Evolutionary conservation across 1,284 basidiomycete genomes (phyloP).

Genomic region (Sporisorium scitamineum): DNA sequence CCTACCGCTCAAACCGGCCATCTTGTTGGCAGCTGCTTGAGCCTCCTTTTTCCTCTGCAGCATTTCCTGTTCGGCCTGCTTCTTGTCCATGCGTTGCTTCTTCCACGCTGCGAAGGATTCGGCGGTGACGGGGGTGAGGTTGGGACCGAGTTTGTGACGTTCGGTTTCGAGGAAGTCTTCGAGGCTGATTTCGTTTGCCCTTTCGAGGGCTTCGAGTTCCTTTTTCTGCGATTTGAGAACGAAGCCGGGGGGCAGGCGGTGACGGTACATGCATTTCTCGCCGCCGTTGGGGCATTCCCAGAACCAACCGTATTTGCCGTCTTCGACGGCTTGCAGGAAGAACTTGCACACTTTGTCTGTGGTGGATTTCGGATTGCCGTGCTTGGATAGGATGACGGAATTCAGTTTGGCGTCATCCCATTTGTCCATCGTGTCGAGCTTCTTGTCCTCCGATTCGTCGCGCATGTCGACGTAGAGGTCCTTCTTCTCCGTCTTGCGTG

Average conservation of each 20-base stretch:
- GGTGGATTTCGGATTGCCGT: conserved; percentile 88
- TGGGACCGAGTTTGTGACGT: conserved; percentile 76
- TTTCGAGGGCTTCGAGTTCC: conserved; percentile 77
- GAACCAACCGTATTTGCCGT: conserved; percentile 91
- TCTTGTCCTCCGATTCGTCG: conserved; percentile 74
- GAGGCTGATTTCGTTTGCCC: conserved; percentile 83
- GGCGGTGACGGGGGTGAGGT: conserved; percentile 93
- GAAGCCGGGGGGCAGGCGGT: conserved; percentile 89
- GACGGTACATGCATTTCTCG: conserved; percentile 91
- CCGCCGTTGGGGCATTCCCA: conserved; percentile 74
- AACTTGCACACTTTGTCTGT: conserved; percentile 96
- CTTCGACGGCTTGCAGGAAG: conserved; percentile 97
- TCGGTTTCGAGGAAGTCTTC: conserved; percentile 99
- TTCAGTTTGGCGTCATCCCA: conserved; percentile 97
- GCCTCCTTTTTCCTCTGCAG: conserved; percentile 85
- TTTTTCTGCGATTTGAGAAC: conserved; percentile 86
- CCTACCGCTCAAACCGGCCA: conserved; percentile 90
- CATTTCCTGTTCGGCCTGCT: conserved; percentile 88
- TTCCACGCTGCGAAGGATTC: conserved; percentile 96
- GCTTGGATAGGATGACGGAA: conserved; percentile 86
- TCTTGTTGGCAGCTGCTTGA: conserved; percentile 89
- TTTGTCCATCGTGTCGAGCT: conserved; percentile 91
- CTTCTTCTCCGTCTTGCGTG: conserved; percentile 93
- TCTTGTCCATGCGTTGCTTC: conserved; percentile 73
- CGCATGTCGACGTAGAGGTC: conserved; percentile 92